Percentiles rank a stretch among this genome's conserved stretches.
These are phyloP conservation scores for Coemansia sp. DNA, from an alignment of 192 early-diverging fungal species.

Conservation along the genomic window DNA sequence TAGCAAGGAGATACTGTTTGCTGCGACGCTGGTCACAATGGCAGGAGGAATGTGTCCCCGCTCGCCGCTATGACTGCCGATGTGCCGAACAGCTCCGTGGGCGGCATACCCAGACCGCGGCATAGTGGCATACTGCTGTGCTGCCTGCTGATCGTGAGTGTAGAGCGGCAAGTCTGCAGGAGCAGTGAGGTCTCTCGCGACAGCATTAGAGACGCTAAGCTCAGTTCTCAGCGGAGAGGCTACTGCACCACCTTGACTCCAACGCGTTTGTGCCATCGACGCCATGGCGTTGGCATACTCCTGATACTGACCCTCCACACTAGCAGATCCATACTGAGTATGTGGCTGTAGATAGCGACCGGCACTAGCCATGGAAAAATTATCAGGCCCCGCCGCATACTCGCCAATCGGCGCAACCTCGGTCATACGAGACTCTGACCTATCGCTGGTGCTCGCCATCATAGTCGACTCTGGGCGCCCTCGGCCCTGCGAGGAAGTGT, in stretches of 20 bases:
- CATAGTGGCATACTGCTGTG: constrained; percentile 36
- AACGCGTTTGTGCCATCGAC: constrained; percentile 42
- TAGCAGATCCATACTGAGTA: constrained; percentile 6
- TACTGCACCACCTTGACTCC: constrained; percentile 36
- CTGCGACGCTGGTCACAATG: constrained; percentile 8
- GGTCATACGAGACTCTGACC: neutral
- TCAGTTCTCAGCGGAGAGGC: constrained; percentile 46
- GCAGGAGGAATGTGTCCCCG: constrained; percentile 19
- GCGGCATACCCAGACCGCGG: constrained; percentile 28
- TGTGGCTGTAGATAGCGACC: neutral
- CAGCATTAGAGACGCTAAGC: constrained; percentile 11
- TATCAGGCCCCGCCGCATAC: neutral
- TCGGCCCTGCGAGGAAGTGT: neutral
- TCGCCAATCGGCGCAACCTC: neutral
- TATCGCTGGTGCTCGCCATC: neutral
- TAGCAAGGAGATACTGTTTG: constrained; percentile 2
- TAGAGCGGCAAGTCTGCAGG: constrained; percentile 10
- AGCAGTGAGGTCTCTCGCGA: neutral
- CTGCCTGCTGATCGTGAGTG: constrained; percentile 18
- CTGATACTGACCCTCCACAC: constrained; percentile 14
- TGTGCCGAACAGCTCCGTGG: neutral
- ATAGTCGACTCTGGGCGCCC: constrained; percentile 2
- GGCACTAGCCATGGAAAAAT: neutral
- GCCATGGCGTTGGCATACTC: constrained; percentile 25
- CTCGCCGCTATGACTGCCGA: constrained; percentile 2